Conservation (phyloP, 345 rosid genomes). For the Eutrema heterophyllum region DNA sequence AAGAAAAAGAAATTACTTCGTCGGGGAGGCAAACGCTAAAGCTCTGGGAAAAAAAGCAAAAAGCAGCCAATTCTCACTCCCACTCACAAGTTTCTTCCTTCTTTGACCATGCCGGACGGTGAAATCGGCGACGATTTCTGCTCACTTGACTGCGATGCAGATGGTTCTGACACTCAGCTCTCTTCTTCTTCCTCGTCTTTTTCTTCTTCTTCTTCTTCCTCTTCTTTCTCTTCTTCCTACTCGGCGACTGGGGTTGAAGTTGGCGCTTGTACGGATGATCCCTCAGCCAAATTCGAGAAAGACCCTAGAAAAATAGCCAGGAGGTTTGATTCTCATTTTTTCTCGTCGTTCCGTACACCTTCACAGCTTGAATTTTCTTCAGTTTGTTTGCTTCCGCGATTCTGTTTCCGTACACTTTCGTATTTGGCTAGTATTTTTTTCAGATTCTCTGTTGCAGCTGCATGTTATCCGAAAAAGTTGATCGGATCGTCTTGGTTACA, state of each 20-base stretch:
- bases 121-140: constrained; percentile 1
- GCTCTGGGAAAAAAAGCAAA: not conserved
- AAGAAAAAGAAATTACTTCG: constrained; percentile 1
- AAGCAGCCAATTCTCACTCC: constrained; percentile 10
- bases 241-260: not conserved
- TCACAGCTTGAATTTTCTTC: not conserved
- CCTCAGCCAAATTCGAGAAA: constrained; percentile 26
- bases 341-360: not conserved
- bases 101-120: constrained; percentile 29
- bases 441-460: not conserved
- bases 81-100: constrained; percentile 13
- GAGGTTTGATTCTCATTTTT: constrained; percentile 18
- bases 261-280: constrained; percentile 15
- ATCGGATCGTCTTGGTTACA: constrained; percentile 3
- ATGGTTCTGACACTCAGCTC: constrained; percentile 11
- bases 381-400: not conserved
- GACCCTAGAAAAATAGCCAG: constrained; percentile 60
- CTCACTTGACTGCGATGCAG: constrained; percentile 1
- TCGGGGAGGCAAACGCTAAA: constrained; percentile 3
- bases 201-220: constrained; percentile 1
- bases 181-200: constrained; percentile 1
- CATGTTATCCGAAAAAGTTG: not conserved
- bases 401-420: not conserved
- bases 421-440: not conserved
- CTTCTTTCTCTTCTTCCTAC: not conserved